Percentiles rank a stretch among this genome's conserved stretches.
Evolutionary conservation across 768 basidiomycete species (phyloP).

Genomic region (Termitomyces heimii): DNA sequence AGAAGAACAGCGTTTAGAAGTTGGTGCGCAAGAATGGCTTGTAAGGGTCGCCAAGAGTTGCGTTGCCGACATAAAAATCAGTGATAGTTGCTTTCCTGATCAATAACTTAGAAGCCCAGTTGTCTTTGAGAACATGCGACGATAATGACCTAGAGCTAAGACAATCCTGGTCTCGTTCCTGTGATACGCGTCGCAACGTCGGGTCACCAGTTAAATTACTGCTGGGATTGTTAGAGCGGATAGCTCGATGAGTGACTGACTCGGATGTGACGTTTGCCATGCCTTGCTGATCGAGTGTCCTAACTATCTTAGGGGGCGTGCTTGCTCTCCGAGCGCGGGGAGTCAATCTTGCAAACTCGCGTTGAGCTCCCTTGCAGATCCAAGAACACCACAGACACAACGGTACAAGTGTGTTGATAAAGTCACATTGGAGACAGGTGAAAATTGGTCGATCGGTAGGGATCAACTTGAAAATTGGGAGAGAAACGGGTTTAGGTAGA

Average conservation of each 20-base stretch:
- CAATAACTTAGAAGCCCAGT: neutral
- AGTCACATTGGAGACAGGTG: constrained; percentile 40
- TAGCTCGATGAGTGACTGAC: neutral
- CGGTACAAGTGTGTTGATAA: constrained; percentile 40
- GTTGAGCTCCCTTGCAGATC: constrained; percentile 35
- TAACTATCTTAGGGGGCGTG: constrained; percentile 19
- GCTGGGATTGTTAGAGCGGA: neutral
- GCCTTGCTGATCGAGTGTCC: constrained; percentile 5
- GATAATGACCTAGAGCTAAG: neutral
- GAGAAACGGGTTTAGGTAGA: constrained; percentile 37
- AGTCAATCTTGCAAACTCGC: constrained; percentile 30
- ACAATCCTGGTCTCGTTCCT: neutral
- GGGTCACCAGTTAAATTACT: neutral
- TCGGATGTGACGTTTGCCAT: neutral
- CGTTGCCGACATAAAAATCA: constrained; percentile 10
- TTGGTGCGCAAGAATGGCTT: neutral
- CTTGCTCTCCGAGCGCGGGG: constrained; percentile 30
- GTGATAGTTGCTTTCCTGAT: neutral
- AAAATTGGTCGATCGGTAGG: constrained; percentile 35
- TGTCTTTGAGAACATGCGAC: neutral
- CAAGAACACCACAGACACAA: constrained; percentile 48
- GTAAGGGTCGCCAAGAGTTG: constrained; percentile 7
- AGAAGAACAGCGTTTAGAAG: neutral
- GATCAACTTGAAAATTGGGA: constrained; percentile 38
- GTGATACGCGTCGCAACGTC: neutral